Evolutionary conservation across 805 yeast genomes (phyloP).

Genomic region (Yarrowia keelungensis): DNA sequence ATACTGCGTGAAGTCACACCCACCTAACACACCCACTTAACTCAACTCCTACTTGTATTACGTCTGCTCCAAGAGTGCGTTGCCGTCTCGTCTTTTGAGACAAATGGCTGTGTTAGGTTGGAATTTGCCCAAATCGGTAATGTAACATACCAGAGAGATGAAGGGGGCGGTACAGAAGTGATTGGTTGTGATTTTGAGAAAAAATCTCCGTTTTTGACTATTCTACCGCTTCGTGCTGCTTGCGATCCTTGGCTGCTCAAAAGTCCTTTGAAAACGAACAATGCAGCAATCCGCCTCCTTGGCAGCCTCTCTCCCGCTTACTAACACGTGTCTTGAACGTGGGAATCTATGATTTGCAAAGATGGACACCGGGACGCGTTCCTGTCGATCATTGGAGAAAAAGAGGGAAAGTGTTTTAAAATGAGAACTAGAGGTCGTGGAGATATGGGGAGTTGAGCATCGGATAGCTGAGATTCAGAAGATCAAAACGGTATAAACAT

Average conservation of each 20-base stretch:
- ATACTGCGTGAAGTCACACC: no score
- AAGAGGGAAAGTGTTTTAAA: no score
- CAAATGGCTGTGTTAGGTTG: not conserved
- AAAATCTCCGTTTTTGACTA: no score
- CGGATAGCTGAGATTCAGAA: not conserved
- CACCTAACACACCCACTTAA: no score
- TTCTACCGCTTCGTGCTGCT: no score
- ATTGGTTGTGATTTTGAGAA: no score
- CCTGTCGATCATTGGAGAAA: conserved; percentile 3
- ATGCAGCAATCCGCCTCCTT: no score
- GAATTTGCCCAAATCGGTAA: not conserved
- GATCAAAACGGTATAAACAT: not conserved
- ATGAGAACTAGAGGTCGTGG: not conserved
- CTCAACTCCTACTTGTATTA: no score
- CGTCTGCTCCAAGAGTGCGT: not conserved
- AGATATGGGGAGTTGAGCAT: not conserved
- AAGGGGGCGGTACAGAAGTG: no score
- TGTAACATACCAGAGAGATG: not conserved
- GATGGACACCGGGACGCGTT: conserved; percentile 2
- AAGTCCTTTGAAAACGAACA: no score
- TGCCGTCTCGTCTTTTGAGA: not conserved
- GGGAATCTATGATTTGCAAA: not conserved
- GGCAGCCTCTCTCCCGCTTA: not conserved
- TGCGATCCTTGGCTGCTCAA: no score
- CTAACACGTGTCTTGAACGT: conserved; percentile 1